Conservation (phyloP, 1,284 basidiomycete genomes). For the Apiotrichum sp. region DNA sequence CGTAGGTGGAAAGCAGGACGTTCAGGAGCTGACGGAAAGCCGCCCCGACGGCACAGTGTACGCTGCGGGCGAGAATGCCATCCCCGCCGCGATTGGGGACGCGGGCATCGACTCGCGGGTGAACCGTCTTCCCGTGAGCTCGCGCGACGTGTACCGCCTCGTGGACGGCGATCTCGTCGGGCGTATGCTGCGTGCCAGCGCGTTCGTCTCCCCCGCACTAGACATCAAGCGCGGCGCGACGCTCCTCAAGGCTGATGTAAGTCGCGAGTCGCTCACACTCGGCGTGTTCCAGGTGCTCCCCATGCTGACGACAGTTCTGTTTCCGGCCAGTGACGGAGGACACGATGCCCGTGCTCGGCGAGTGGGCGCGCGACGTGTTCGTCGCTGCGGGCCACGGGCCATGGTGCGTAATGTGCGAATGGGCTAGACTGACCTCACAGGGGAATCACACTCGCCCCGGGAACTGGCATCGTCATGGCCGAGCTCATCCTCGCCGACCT, state of each 20-base stretch:
- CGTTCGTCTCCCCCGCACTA: constrained; percentile 6
- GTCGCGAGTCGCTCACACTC: not conserved
- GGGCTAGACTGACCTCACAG: not conserved
- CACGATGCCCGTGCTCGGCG: constrained; percentile 10
- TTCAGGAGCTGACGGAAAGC: not conserved
- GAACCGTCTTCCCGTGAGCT: constrained; percentile 10
- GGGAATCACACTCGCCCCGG: constrained; percentile 15
- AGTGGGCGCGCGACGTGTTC: constrained; percentile 7
- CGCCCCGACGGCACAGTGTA: constrained; percentile 10
- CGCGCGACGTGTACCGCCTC: constrained; percentile 1
- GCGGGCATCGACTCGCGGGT: constrained; percentile 2
- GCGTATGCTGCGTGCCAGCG: constrained; percentile 8
- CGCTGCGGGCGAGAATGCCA: constrained; percentile 12
- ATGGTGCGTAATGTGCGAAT: constrained; percentile 3
- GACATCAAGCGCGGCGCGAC: constrained; percentile 7
- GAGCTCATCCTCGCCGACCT: constrained; percentile 8
- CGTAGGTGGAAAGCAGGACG: not conserved
- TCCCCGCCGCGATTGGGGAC: constrained; percentile 6
- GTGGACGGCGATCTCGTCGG: constrained; percentile 8
- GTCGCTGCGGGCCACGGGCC: constrained; percentile 10
- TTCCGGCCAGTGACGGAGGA: constrained; percentile 13
- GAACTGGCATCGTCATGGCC: constrained; percentile 9
- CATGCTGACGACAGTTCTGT: constrained; percentile 6
- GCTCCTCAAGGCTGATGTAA: constrained; percentile 12
- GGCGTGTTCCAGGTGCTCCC: not conserved